Percentiles rank a stretch among this genome's conserved stretches.
phyloP scores from a whole-genome alignment of 805 yeast species.

The Kazachstania africana region DNA sequence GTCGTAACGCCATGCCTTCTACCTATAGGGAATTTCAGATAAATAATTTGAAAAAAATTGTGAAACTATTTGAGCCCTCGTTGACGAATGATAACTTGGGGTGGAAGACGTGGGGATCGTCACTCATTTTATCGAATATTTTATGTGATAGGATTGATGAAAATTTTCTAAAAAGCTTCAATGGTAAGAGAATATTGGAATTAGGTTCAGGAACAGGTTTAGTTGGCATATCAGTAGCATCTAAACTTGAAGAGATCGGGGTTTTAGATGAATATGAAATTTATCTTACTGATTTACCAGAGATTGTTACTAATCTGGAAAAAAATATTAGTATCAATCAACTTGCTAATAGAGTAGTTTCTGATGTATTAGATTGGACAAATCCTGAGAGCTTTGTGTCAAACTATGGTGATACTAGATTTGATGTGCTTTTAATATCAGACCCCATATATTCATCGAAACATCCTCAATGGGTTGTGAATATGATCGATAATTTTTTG shows the following conservation, averaged over 20 bases:
- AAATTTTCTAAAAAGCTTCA: constrained; percentile 1
- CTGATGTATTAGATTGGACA: constrained; percentile 68
- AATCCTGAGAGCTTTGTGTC: constrained; percentile 34
- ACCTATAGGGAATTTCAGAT: constrained; percentile 48
- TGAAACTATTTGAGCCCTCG: constrained; percentile 62
- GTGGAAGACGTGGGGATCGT: constrained; percentile 92
- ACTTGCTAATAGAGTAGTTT: constrained; percentile 22
- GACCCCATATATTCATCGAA: constrained; percentile 81
- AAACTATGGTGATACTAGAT: constrained; percentile 26
- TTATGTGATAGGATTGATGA: constrained; percentile 26
- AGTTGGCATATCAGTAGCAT: constrained; percentile 58
- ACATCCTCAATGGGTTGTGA: constrained; percentile 66
- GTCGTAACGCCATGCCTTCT: constrained; percentile 72
- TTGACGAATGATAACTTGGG: constrained; percentile 82
- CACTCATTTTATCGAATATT: constrained; percentile 52
- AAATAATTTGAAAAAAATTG: constrained; percentile 23
- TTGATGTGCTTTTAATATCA: constrained; percentile 56
- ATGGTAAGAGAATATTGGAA: constrained; percentile 39
- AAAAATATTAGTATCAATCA: constrained; percentile 48
- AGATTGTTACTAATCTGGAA: constrained; percentile 56
- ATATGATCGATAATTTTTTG: constrained; percentile 44
- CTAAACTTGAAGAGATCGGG: constrained; percentile 23
- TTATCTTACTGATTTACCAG: constrained; percentile 65
- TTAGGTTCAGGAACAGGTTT: constrained; percentile 96
- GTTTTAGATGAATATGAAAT: constrained; percentile 32